Evolutionary conservation across 1,139 yeast genomes (phyloP).

Genomic region (Nematodospora anomalae): DNA sequence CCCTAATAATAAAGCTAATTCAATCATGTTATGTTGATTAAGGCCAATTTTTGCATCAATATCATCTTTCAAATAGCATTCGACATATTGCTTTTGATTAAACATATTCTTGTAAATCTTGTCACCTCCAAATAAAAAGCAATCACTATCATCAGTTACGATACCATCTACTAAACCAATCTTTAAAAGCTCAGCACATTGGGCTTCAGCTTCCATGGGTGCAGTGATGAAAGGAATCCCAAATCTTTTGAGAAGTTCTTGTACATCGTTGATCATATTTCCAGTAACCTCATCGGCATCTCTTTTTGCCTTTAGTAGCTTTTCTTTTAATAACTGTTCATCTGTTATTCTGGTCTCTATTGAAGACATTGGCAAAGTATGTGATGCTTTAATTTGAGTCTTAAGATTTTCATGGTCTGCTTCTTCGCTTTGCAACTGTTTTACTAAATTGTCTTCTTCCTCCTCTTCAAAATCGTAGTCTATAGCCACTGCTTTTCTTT

Average conservation of each 20-base stretch:
- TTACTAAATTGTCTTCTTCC: constrained; percentile 67
- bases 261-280: constrained; percentile 86
- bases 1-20: constrained; percentile 79
- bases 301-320: constrained; percentile 66
- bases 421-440: constrained; percentile 67
- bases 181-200: constrained; percentile 75
- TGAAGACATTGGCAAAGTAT: constrained; percentile 21
- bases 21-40: constrained; percentile 61
- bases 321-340: constrained; percentile 55
- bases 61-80: constrained; percentile 67
- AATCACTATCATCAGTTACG: constrained; percentile 96
- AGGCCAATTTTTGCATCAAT: constrained; percentile 68
- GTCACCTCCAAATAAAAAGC: constrained; percentile 90
- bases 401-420: constrained; percentile 69
- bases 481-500: constrained; percentile 25
- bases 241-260: constrained; percentile 78
- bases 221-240: constrained; percentile 95
- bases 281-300: constrained; percentile 92
- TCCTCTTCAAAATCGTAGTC: constrained; percentile 74
- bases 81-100: constrained; percentile 89
- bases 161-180: constrained; percentile 87
- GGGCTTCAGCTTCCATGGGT: constrained; percentile 99
- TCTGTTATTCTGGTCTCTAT: constrained; percentile 43
- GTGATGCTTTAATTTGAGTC: constrained; percentile 37
- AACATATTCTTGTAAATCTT: constrained; percentile 89